These are phyloP conservation scores for Colletotrichum theobromicola DNA, from an alignment of 2,329 filamentous ascomycete genomes.

Conservation along the genomic window DNA sequence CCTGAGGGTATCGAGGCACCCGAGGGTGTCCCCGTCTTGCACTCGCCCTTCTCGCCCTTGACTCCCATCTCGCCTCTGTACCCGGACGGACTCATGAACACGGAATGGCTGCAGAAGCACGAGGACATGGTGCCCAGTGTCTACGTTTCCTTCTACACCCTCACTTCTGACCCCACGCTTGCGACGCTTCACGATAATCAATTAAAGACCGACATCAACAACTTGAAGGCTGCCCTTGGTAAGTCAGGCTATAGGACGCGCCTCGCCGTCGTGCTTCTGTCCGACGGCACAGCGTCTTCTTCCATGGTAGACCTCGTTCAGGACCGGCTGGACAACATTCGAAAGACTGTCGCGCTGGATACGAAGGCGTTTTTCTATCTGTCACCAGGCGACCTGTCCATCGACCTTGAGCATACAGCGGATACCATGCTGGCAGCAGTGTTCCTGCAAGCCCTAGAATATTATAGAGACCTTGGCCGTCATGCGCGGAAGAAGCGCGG, in stretches of 20 bases:
- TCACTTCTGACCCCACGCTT: slow-evolving; percentile 75
- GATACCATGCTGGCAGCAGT: slow-evolving; percentile 75
- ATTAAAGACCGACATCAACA: slow-evolving; percentile 85
- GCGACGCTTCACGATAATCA: slow-evolving; percentile 84
- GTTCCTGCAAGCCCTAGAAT: slow-evolving; percentile 80
- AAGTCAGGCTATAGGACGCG: slow-evolving; percentile 79
- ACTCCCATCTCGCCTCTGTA: slow-evolving; percentile 84
- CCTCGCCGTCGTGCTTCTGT: slow-evolving; percentile 78
- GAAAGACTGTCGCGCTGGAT: slow-evolving; percentile 80
- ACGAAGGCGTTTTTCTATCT: slow-evolving; percentile 87
- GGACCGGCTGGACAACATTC: slow-evolving; percentile 79
- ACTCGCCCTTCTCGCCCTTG: slow-evolving; percentile 91
- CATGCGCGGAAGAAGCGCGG: slow-evolving; percentile 89
- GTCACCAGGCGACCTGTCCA: slow-evolving; percentile 72
- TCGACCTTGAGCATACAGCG: slow-evolving; percentile 76
- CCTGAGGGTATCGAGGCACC: slow-evolving; percentile 56
- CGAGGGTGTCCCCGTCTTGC: slow-evolving; percentile 63
- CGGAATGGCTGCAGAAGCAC: slow-evolving; percentile 87
- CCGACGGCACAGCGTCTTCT: slow-evolving; percentile 58
- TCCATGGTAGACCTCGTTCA: slow-evolving; percentile 64
- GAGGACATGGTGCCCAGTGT: slow-evolving; percentile 82
- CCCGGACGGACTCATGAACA: slow-evolving; percentile 86
- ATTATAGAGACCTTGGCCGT: slow-evolving; percentile 93
- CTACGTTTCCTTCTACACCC: slow-evolving; percentile 80
- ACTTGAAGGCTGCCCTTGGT: slow-evolving; percentile 70